Percentiles rank a stretch among this genome's conserved stretches.
Evolutionary conservation across 345 rosid genomes (phyloP).

Genomic region (Acer negundo): DNA sequence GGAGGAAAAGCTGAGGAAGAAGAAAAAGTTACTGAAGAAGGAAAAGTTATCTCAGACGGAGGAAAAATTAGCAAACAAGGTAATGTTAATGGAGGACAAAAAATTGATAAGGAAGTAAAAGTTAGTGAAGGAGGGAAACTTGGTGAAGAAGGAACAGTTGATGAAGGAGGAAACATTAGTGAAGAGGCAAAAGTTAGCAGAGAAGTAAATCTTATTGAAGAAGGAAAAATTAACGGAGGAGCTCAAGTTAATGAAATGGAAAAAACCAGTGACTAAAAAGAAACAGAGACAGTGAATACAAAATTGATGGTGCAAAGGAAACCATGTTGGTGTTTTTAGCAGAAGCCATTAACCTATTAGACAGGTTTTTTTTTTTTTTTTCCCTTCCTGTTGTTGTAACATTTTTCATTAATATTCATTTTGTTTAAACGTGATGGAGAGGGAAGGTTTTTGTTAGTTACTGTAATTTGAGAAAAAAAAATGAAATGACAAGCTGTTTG

Average conservation of each 20-base stretch:
- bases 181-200: constrained; percentile 8
- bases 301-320: constrained; percentile 22
- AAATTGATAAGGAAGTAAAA: constrained; percentile 19
- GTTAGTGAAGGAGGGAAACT: constrained; percentile 14
- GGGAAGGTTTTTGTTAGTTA: neutral
- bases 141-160: constrained; percentile 14
- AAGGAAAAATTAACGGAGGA: neutral
- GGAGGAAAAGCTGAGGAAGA: neutral
- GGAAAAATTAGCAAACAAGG: neutral
- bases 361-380: neutral
- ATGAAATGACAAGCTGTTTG: no score
- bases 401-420: neutral
- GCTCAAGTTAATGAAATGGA: no score
- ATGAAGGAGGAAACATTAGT: constrained; percentile 17
- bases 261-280: no score
- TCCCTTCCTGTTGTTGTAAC: no score
- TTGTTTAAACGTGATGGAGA: neutral
- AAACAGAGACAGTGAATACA: constrained; percentile 5
- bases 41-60: neutral
- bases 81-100: neutral
- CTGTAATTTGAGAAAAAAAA: neutral
- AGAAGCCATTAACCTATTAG: neutral
- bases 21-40: neutral
- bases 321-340: neutral
- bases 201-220: neutral